A percentile compares a stretch with the other conserved stretches of the same genome.
phyloP scores from a whole-genome alignment of 352 stramenopile species.

The Albugo candida region DNA sequence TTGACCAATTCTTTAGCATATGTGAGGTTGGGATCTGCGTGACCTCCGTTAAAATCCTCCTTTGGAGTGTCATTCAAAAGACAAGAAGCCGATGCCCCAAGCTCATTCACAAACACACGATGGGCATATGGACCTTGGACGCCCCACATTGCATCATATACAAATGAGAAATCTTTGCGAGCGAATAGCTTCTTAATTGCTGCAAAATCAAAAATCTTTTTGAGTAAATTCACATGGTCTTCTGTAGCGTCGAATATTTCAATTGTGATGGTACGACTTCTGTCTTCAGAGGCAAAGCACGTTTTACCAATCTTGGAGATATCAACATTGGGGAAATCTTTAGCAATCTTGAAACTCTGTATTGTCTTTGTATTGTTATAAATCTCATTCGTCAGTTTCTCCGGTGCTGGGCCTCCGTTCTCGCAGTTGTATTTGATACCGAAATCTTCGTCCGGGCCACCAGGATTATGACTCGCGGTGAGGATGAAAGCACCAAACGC shows the following conservation, averaged over 20 bases:
- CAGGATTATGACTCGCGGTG: slow-evolving; percentile 97
- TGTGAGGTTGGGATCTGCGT: slow-evolving; percentile 98
- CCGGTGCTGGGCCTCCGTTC: slow-evolving; percentile 93
- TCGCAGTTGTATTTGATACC: slow-evolving; percentile 98
- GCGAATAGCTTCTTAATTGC: slow-evolving; percentile 83
- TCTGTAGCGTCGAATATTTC: slow-evolving; percentile 95
- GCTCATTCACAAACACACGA: slow-evolving; percentile 92
- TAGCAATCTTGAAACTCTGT: slow-evolving; percentile 82
- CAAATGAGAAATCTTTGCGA: slow-evolving; percentile 87
- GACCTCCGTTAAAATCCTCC: slow-evolving; percentile 92
- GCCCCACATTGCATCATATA: slow-evolving; percentile 97
- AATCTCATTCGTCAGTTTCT: slow-evolving; percentile 95
- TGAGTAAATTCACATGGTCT: slow-evolving; percentile 91
- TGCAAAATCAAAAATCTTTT: slow-evolving; percentile 96
- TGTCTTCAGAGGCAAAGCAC: slow-evolving; percentile 60
- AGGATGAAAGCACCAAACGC: slow-evolving; percentile 94
- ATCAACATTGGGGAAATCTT: slow-evolving; percentile 66
- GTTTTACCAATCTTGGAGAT: slow-evolving; percentile 49
- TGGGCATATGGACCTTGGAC: slow-evolving; percentile 92
- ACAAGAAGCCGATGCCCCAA: slow-evolving; percentile 63
- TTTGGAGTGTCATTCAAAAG: slow-evolving; percentile 88
- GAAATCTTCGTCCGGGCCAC: slow-evolving; percentile 95
- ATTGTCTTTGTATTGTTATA: slow-evolving; percentile 92
- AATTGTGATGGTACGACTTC: slow-evolving; percentile 82
- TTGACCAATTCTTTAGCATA: slow-evolving; percentile 94